phyloP scores from a whole-genome alignment of 1,284 basidiomycete species.

The Apiotrichum montevideense region DNA sequence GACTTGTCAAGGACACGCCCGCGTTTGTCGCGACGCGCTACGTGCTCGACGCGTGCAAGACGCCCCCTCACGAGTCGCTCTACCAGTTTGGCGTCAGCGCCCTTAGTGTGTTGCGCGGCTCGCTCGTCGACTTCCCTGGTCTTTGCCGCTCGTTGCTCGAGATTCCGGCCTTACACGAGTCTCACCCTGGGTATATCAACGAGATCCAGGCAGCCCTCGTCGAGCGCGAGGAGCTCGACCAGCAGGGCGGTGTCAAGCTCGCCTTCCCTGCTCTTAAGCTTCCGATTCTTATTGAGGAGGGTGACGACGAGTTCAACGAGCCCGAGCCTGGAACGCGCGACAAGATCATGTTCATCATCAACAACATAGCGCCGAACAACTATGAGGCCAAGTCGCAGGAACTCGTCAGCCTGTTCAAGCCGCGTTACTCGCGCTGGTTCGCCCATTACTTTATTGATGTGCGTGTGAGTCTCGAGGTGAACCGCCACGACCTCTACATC shows the following conservation, averaged over 20 bases:
- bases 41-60: conserved; percentile 87
- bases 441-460: conserved; percentile 96
- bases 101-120: conserved; percentile 76
- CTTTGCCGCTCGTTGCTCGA: conserved; percentile 82
- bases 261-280: conserved; percentile 47
- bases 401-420: conserved; percentile 73
- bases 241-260: conserved; percentile 50
- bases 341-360: conserved; percentile 94
- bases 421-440: conserved; percentile 86
- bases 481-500: conserved; percentile 93
- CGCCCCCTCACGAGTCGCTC: conserved; percentile 73
- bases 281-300: conserved; percentile 45
- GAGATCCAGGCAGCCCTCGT: conserved; percentile 64
- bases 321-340: conserved; percentile 87
- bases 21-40: conserved; percentile 96
- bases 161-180: conserved; percentile 80
- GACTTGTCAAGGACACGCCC: conserved; percentile 90
- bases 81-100: conserved; percentile 96
- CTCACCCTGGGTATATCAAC: conserved; percentile 75
- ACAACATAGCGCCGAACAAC: conserved; percentile 92
- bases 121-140: conserved; percentile 88
- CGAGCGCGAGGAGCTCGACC: conserved; percentile 45
- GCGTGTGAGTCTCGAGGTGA: conserved; percentile 91
- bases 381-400: conserved; percentile 80
- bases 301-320: conserved; percentile 56